These are phyloP conservation scores for Chlamydomonas schloesseri DNA, from an alignment of 139 green algal genomes.

Conservation along the genomic window DNA sequence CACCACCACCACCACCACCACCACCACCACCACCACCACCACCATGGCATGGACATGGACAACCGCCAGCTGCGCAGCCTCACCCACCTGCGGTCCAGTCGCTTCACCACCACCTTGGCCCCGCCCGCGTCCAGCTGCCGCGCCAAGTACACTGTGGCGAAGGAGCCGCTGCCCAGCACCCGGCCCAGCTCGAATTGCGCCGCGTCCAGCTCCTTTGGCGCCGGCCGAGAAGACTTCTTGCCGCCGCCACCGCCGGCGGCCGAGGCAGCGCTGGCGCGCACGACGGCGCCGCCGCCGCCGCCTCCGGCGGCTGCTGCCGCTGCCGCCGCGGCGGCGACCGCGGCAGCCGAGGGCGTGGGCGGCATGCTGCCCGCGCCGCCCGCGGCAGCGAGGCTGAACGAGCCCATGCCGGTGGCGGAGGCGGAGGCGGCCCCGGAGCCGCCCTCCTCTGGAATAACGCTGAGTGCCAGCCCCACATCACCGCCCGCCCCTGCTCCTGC, in stretches of 20 bases:
- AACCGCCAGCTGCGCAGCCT: too few species aligned
- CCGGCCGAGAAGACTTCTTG: neutral
- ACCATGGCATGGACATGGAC: too few species aligned
- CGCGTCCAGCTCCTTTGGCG: conserved; percentile 7
- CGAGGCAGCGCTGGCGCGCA: neutral
- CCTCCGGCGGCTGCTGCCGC: neutral
- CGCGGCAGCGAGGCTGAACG: neutral
- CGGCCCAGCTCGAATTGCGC: conserved; percentile 30
- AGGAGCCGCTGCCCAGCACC: conserved; percentile 48
- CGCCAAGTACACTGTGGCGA: conserved; percentile 56
- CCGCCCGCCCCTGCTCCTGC: neutral
- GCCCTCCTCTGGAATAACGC: conserved; percentile 23
- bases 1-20: too few species aligned
- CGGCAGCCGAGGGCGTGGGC: neutral
- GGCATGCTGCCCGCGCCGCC: neutral
- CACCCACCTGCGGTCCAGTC: conserved; percentile 47
- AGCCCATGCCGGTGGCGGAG: neutral
- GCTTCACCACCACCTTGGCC: conserved; percentile 48
- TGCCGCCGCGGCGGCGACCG: too few species aligned
- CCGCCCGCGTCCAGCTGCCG: conserved; percentile 9
- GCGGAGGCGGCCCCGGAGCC: neutral
- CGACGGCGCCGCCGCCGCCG: neutral
- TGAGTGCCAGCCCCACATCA: neutral
- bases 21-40: too few species aligned
- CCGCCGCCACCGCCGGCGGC: too few species aligned